A percentile compares a stretch with the other conserved stretches of the same genome.
These are phyloP conservation scores for Cenchrus purpureus DNA, from an alignment of 176 grass and related monocot genomes.

Conservation along the genomic window DNA sequence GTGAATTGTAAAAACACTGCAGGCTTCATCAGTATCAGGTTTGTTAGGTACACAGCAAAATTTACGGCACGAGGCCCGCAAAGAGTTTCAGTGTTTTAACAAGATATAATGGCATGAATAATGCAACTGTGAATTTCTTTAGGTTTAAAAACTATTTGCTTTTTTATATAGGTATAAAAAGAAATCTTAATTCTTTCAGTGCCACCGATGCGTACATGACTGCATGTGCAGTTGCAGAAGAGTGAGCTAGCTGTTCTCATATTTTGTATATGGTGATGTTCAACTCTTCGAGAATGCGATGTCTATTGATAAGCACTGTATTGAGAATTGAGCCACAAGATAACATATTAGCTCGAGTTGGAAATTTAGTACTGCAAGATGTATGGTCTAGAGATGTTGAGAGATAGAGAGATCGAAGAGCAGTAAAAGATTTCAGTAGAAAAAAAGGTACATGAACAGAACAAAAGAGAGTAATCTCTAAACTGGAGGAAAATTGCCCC, in stretches of 20 bases:
- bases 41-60: no score
- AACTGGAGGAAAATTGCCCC: constrained; percentile 22
- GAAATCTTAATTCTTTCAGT: not conserved
- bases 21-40: no score
- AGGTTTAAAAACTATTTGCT: not conserved
- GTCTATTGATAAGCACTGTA: not conserved
- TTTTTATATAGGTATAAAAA: not conserved
- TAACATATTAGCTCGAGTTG: not conserved
- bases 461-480: not conserved
- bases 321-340: not conserved
- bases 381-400: no score
- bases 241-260: not conserved
- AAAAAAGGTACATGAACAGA: not conserved
- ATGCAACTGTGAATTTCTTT: no score
- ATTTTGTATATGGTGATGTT: not conserved
- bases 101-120: no score
- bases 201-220: not conserved
- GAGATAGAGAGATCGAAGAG: not conserved
- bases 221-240: not conserved
- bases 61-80: no score
- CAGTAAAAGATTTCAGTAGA: not conserved
- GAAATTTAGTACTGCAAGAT: not conserved
- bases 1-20: no score
- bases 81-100: no score
- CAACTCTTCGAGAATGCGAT: not conserved